Conservation (phyloP, 179 eudicot species). For the Pouteria campechiana region DNA sequence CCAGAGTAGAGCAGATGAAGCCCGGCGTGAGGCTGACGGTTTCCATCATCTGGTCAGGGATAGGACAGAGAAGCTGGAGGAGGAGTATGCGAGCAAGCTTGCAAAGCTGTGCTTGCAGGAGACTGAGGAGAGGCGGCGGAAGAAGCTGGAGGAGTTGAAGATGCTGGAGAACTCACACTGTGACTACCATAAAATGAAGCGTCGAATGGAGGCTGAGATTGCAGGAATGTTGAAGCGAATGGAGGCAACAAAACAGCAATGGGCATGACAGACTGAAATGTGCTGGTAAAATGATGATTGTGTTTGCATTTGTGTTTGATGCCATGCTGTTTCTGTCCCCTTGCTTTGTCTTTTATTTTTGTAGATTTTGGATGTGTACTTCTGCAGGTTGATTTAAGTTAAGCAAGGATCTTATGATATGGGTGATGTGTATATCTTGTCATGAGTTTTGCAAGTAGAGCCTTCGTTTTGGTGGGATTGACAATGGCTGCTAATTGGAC, state of each 20-base stretch:
- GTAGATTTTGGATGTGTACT: too few species aligned
- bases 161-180: constrained; percentile 47
- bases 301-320: too few species aligned
- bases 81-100: constrained; percentile 55
- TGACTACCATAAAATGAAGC: constrained; percentile 73
- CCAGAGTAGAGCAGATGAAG: constrained; percentile 71
- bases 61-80: constrained; percentile 51
- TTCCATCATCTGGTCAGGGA: constrained; percentile 29
- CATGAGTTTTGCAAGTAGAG: too few species aligned
- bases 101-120: constrained; percentile 55
- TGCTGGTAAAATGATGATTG: too few species aligned
- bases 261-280: too few species aligned
- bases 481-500: too few species aligned
- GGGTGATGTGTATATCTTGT: too few species aligned
- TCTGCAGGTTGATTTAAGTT: too few species aligned
- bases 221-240: constrained; percentile 58
- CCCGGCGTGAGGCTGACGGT: constrained; percentile 53
- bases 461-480: too few species aligned
- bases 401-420: too few species aligned
- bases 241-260: constrained; percentile 58
- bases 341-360: too few species aligned
- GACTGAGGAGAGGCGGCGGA: constrained; percentile 53
- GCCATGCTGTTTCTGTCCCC: too few species aligned
- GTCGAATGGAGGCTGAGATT: constrained; percentile 58
- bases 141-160: constrained; percentile 65